phyloP scores from a whole-genome alignment of 2,329 filamentous ascomycete genomes.

The Phaeoacremonium minimum region DNA sequence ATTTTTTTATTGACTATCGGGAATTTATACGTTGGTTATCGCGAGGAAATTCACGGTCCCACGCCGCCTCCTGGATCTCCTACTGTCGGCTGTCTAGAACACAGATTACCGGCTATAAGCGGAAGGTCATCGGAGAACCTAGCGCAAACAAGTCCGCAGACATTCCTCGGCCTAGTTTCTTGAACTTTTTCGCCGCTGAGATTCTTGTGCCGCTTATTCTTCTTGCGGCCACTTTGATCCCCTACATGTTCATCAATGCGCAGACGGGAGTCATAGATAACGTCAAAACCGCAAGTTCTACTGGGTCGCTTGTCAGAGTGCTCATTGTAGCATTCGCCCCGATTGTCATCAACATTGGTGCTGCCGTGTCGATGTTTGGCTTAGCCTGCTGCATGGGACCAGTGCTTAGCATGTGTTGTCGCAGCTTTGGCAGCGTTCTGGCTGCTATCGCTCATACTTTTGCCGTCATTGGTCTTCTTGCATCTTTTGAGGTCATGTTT shows the following conservation, averaged over 20 bases:
- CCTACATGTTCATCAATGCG: constrained; percentile 94
- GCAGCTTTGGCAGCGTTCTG: constrained; percentile 95
- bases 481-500: constrained; percentile 93
- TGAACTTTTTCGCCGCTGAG: constrained; percentile 90
- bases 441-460: constrained; percentile 89
- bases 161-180: constrained; percentile 80
- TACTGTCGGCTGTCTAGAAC: constrained; percentile 95
- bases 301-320: constrained; percentile 74
- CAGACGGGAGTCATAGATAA: constrained; percentile 71
- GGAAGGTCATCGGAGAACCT: constrained; percentile 87
- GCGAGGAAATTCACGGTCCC: constrained; percentile 91
- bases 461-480: constrained; percentile 79
- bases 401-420: constrained; percentile 95
- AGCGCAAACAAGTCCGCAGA: constrained; percentile 92
- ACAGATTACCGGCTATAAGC: constrained; percentile 95
- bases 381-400: constrained; percentile 99
- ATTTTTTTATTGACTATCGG: constrained; percentile 99
- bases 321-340: constrained; percentile 80
- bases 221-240: constrained; percentile 76
- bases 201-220: constrained; percentile 80
- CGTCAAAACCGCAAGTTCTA: constrained; percentile 38
- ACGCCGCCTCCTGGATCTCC: constrained; percentile 97
- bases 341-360: constrained; percentile 83
- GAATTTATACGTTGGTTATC: constrained; percentile 97
- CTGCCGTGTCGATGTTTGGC: constrained; percentile 72